phyloP scores from a whole-genome alignment of 129 eudicot genomes.

The Flaveria trinervia region DNA sequence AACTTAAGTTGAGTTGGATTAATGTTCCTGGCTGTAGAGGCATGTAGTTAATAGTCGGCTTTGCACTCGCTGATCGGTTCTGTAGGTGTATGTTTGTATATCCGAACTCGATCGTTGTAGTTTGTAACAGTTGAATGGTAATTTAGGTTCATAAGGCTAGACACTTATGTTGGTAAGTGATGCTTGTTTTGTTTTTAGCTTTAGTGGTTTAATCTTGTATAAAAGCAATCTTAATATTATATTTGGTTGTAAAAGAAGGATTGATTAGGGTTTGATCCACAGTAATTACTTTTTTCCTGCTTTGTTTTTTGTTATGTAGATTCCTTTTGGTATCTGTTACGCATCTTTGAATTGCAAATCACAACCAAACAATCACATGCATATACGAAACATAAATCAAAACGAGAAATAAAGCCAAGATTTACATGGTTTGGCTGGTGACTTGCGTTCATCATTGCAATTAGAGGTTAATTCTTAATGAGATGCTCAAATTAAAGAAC shows the following conservation, averaged over 20 bases:
- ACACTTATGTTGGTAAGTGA: background rate
- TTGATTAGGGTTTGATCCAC: background rate
- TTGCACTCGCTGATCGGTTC: slow-evolving; percentile 1
- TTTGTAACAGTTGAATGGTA: slow-evolving; percentile 7
- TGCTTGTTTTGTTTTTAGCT: background rate
- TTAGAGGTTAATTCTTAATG: too few species aligned
- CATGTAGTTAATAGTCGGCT: slow-evolving; percentile 10
- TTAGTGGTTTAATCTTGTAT: slow-evolving; percentile 14
- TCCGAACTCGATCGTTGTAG: background rate
- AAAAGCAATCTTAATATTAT: slow-evolving; percentile 11
- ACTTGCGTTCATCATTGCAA: too few species aligned
- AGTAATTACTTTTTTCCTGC: background rate
- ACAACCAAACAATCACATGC: too few species aligned
- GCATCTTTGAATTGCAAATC: too few species aligned
- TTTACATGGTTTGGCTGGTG: too few species aligned
- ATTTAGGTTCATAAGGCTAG: slow-evolving; percentile 13
- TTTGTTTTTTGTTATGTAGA: background rate
- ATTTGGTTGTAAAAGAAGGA: slow-evolving; percentile 9
- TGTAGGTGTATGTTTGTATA: slow-evolving; percentile 21
- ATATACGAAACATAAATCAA: too few species aligned
- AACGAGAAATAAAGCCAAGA: too few species aligned
- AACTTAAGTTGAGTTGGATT: slow-evolving; percentile 57
- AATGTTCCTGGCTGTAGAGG: slow-evolving; percentile 49
- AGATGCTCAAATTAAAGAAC: too few species aligned
- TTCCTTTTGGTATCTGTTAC: too few species aligned